Conservation (phyloP, 768 basidiomycete genomes). For the Chalciporus sphaerocephalus region DNA sequence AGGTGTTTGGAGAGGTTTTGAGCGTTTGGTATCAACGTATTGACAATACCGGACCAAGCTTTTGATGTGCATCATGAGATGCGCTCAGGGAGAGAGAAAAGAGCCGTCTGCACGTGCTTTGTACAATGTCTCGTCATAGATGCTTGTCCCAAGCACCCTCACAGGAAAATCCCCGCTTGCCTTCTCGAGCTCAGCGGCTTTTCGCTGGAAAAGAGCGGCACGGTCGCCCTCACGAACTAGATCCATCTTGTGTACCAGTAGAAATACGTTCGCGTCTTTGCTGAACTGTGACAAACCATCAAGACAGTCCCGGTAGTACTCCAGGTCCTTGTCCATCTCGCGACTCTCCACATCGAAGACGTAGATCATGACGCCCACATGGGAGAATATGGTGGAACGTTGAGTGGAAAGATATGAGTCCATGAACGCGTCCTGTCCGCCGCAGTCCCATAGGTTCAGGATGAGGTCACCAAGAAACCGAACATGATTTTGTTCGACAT, state of each 20-base stretch:
- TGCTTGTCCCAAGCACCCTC: constrained; percentile 88
- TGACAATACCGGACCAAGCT: constrained; percentile 99
- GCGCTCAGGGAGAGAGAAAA: constrained; percentile 3
- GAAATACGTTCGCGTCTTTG: constrained; percentile 80
- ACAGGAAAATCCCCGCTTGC: constrained; percentile 57
- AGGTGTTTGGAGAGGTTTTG: constrained; percentile 85
- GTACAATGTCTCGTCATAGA: constrained; percentile 96
- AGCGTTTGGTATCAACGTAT: constrained; percentile 93
- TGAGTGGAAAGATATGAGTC: constrained; percentile 92
- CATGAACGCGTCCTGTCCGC: constrained; percentile 97
- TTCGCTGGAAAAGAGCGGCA: constrained; percentile 58
- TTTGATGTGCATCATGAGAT: constrained; percentile 30
- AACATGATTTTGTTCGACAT: constrained; percentile 96
- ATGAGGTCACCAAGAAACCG: constrained; percentile 95
- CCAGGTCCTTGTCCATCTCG: constrained; percentile 80
- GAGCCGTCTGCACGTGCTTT: constrained; percentile 47
- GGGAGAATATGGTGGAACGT: constrained; percentile 90
- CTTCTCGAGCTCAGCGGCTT: constrained; percentile 67
- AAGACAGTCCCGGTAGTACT: constrained; percentile 90
- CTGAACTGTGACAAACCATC: constrained; percentile 75
- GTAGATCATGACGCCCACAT: constrained; percentile 97
- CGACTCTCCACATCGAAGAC: constrained; percentile 93
- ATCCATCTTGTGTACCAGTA: constrained; percentile 98
- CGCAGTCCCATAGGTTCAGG: constrained; percentile 97
- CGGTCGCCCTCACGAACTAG: constrained; percentile 62